Evolutionary conservation across 768 basidiomycete genomes (phyloP), one percentile per base, ranked within the genome.

Genomic region (Amanita muscaria): DNA sequence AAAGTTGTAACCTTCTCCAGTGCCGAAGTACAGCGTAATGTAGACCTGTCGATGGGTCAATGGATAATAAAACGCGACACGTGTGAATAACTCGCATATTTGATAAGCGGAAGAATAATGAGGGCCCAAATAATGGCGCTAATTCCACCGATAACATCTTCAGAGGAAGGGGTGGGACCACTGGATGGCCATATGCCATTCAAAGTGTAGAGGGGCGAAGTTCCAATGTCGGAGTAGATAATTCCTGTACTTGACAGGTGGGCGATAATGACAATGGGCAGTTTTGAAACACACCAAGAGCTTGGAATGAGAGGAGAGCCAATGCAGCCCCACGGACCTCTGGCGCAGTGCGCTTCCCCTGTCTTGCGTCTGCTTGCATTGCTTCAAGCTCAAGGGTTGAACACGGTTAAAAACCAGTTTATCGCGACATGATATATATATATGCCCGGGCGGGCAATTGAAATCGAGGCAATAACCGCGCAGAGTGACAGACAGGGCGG

Each of bases 71-170:
- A 61, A 67, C 70, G 31, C 11, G 21, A 19, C 4, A 3, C 9
- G 21, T 30, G 9, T 29, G 15, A n/a, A 30, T 5, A 3, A 34
- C 73, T 15, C 50, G 75, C 79, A 55, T 83, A 83, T 79, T 82
- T 83, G 18, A 77, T 31, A 34, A 81, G 57, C 0, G 81, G 80
- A n/a, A 81, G 50, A 22, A 83, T 61, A 0, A 77, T 76, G 27
- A 85, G 53, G 3, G 79, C 60, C 81, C 80, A 83, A 22, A 83
- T 54, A 46, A 83, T 80, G 21, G 79, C 77, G 48, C 72, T 76
- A 31, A 83, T 51, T 3, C 74, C 74, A 1, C 81, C 80, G 41
- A 85, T 74, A n/a, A 81, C 59, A 55, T 83, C 80, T 48, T 85
- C 80, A 41, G 64, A 51, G 0, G 70, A 57, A 0, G 80, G 81